phyloP scores from a whole-genome alignment of 495 filamentous ascomycete species.

The Xylaria palmicola region DNA sequence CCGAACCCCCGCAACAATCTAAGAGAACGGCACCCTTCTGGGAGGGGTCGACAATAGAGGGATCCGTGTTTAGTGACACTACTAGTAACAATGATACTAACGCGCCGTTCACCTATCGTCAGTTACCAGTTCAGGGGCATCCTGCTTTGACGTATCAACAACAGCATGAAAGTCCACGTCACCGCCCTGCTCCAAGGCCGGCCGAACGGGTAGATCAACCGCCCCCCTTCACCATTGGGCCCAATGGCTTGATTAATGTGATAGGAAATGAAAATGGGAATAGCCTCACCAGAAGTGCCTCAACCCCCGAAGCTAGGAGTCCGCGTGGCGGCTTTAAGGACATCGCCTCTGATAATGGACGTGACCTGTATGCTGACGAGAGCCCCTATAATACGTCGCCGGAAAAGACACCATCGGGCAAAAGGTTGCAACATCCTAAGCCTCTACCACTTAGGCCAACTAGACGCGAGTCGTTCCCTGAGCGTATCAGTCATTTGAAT shows the following conservation, averaged over 20 bases:
- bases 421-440: slow-evolving; percentile 29
- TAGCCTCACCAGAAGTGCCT: slow-evolving; percentile 32
- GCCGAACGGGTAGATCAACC: slow-evolving; percentile 18
- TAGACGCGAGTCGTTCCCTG: slow-evolving; percentile 27
- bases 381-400: slow-evolving; percentile 29
- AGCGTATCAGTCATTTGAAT: slow-evolving; percentile 21
- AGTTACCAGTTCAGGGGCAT: slow-evolving; percentile 18
- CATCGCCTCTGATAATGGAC: slow-evolving; percentile 21
- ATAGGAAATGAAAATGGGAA: slow-evolving; percentile 15
- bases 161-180: slow-evolving; percentile 26
- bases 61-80: slow-evolving; percentile 33
- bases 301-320: slow-evolving; percentile 32
- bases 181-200: slow-evolving; percentile 19
- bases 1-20: slow-evolving; percentile 26
- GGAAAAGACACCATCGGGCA: slow-evolving; percentile 31
- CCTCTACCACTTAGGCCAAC: slow-evolving; percentile 20
- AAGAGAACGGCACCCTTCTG: slow-evolving; percentile 27
- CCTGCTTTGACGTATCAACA: slow-evolving; percentile 15
- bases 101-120: slow-evolving; percentile 24
- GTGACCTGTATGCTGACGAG: slow-evolving; percentile 27
- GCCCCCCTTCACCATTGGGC: slow-evolving; percentile 28
- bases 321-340: slow-evolving; percentile 22
- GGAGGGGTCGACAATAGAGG: slow-evolving; percentile 33
- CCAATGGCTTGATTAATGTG: slow-evolving; percentile 30
- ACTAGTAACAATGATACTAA: slow-evolving; percentile 31